These are phyloP conservation scores for Hydnomerulius pinastri DNA, from an alignment of 768 basidiomycete genomes.

Conservation along the genomic window DNA sequence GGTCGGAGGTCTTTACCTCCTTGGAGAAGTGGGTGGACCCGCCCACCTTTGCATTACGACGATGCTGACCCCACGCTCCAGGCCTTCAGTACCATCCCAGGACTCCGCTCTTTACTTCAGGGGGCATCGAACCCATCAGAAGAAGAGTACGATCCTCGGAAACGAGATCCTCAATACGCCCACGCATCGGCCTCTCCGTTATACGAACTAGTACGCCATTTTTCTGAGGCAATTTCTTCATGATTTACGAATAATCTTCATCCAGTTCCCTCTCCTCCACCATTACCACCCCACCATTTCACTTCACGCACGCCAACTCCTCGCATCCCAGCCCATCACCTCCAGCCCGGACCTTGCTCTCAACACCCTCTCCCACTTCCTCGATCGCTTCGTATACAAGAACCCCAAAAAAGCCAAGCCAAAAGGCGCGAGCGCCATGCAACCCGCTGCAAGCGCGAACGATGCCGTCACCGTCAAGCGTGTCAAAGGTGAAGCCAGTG, in stretches of 20 bases:
- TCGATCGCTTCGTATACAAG: conserved; percentile 96
- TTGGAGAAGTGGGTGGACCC: conserved; percentile 72
- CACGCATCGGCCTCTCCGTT: conserved; percentile 77
- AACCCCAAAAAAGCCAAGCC: conserved; percentile 80
- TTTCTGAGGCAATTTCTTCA: not conserved
- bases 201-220: conserved; percentile 81
- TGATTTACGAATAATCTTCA: not conserved
- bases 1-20: conserved; percentile 82
- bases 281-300: conserved; percentile 93
- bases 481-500: conserved; percentile 56
- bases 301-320: conserved; percentile 82
- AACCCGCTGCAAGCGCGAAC: conserved; percentile 75
- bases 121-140: conserved; percentile 30
- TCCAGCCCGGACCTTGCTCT: conserved; percentile 86
- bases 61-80: conserved; percentile 20
- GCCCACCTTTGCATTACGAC: not conserved
- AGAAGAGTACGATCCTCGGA: conserved; percentile 75
- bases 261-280: conserved; percentile 70
- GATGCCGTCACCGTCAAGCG: conserved; percentile 73
- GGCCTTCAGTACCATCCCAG: conserved; percentile 53
- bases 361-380: conserved; percentile 92
- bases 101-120: conserved; percentile 47
- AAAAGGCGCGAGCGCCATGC: conserved; percentile 92
- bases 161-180: conserved; percentile 87
- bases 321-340: conserved; percentile 70